These are phyloP conservation scores for Emmonsiellopsis sp. DNA, from an alignment of 2,329 filamentous ascomycete genomes.

Conservation along the genomic window DNA sequence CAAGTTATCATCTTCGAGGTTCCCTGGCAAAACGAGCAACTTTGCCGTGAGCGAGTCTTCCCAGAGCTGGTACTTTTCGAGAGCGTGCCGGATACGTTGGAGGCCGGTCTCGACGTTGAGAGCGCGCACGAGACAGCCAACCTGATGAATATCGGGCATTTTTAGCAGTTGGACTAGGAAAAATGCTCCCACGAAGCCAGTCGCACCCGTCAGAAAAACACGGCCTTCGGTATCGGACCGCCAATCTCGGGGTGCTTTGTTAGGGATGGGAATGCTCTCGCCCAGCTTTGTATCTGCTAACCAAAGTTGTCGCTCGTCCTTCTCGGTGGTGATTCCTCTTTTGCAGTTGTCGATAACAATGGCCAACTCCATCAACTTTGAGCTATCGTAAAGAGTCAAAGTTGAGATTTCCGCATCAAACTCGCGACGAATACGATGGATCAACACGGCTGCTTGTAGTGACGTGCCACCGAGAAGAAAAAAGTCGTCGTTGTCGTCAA, in stretches of 20 bases:
- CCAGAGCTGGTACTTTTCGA: conserved; percentile 37
- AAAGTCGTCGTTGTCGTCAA: conserved; percentile 12
- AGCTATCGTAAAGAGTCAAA: conserved; percentile 15
- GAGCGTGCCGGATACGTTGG: conserved; percentile 32
- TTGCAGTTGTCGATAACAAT: conserved; percentile 4
- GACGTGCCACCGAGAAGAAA: conserved; percentile 15
- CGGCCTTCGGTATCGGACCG: conserved; percentile 15
- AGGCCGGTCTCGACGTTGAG: conserved; percentile 34
- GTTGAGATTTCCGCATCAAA: conserved; percentile 11
- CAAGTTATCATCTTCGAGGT: conserved; percentile 58
- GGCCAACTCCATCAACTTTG: conserved; percentile 8
- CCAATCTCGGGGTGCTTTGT: conserved; percentile 9
- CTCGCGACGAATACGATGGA: conserved; percentile 10
- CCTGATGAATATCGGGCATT: conserved; percentile 39
- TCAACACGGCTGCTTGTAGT: conserved; percentile 13
- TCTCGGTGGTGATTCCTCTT: neutral
- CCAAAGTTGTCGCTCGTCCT: conserved; percentile 11
- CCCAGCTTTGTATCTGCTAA: conserved; percentile 12
- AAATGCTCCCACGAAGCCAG: conserved; percentile 72
- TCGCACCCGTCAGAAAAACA: conserved; percentile 72
- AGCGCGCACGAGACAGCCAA: conserved; percentile 65
- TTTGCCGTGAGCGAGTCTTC: conserved; percentile 5
- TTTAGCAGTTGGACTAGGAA: conserved; percentile 60
- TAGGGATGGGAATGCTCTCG: conserved; percentile 6
- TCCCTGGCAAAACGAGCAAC: conserved; percentile 37